A percentile compares a stretch with the other conserved stretches of the same genome.
These are phyloP conservation scores for Ophiosphaerella korrae DNA, from an alignment of 2,329 filamentous ascomycete species.

Conservation along the genomic window DNA sequence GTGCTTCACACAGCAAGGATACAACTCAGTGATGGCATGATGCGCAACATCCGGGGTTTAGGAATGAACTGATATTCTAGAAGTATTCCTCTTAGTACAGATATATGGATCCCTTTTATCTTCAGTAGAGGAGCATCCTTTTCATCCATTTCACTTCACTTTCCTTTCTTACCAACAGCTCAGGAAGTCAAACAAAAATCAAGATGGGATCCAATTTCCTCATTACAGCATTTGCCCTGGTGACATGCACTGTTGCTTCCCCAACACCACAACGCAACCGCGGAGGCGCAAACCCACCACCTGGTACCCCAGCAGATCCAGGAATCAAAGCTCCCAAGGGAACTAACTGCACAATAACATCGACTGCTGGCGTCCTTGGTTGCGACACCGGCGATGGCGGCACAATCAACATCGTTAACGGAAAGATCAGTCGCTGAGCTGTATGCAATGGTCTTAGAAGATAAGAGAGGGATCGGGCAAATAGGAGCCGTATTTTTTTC, in stretches of 20 bases:
- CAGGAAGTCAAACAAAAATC: too few species aligned
- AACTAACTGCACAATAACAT: not conserved
- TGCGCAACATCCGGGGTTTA: too few species aligned
- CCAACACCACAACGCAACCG: not conserved
- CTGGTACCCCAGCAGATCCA: not conserved
- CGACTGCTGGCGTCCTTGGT: not conserved
- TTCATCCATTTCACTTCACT: too few species aligned
- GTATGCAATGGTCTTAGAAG: not conserved
- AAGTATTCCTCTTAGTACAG: too few species aligned
- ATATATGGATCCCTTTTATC: too few species aligned
- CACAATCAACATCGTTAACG: not conserved
- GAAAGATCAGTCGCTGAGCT: not conserved
- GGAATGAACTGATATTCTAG: too few species aligned
- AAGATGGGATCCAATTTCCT: too few species aligned
- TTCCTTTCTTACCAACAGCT: too few species aligned
- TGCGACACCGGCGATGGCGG: slow-evolving; percentile 6
- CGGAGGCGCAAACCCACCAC: not conserved
- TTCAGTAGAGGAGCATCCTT: too few species aligned
- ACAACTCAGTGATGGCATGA: too few species aligned
- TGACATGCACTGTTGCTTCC: not conserved
- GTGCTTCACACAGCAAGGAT: too few species aligned
- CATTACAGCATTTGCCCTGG: not conserved
- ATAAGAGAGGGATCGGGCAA: not conserved
- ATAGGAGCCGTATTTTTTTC: too few species aligned
- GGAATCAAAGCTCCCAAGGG: slow-evolving; percentile 3